Evolutionary conservation across 441 rosid species (phyloP).

Genomic region (Eruca vesicaria): DNA sequence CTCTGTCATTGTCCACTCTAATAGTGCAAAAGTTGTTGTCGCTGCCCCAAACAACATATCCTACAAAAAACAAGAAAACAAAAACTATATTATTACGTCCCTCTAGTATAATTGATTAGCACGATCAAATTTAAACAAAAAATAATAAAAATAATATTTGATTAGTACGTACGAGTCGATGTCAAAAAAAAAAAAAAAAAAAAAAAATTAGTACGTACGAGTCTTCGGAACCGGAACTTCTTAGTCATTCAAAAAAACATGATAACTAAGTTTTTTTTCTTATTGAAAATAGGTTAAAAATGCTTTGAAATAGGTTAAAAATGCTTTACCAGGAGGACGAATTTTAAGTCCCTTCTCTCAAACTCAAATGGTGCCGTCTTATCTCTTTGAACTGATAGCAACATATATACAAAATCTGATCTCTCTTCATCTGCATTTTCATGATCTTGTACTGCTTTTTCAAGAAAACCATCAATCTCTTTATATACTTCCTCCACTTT

Average conservation of each 20-base stretch:
- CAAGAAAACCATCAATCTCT: slow-evolving; percentile 35
- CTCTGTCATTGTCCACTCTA: slow-evolving; percentile 1
- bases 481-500: slow-evolving; percentile 30
- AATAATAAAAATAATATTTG: too few species aligned
- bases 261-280: not conserved
- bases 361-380: slow-evolving; percentile 21
- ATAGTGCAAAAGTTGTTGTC: not conserved
- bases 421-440: not conserved
- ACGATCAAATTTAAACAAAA: too few species aligned
- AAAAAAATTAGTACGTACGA: too few species aligned
- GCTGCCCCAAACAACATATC: not conserved
- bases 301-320: not conserved
- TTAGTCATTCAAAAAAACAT: not conserved
- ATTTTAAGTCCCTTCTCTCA: slow-evolving; percentile 32
- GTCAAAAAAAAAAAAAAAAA: too few species aligned
- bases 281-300: too few species aligned
- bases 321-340: not conserved
- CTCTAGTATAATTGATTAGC: not conserved
- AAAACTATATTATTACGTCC: not conserved
- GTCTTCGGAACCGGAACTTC: not conserved
- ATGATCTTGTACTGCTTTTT: slow-evolving; percentile 36
- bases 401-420: slow-evolving; percentile 34
- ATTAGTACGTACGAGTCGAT: too few species aligned
- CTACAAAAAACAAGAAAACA: not conserved
- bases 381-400: slow-evolving; percentile 37